phyloP scores from a whole-genome alignment of 176 grass and related monocot species.

The Carex cristatella region DNA sequence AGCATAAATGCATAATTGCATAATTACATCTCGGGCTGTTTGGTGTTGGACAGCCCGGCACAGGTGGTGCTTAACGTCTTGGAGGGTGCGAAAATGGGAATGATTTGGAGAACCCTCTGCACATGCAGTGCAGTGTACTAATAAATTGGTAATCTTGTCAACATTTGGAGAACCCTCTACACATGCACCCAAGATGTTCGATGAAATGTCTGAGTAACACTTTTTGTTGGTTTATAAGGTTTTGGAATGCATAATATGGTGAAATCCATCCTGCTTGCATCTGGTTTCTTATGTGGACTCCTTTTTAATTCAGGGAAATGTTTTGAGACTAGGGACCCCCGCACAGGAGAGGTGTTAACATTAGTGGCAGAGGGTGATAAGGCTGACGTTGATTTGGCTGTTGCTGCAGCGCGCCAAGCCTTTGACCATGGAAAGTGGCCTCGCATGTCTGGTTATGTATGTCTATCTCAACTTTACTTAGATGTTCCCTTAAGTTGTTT shows the following conservation, averaged over 20 bases:
- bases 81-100: too few species aligned
- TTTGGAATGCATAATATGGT: not conserved
- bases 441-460: conserved; percentile 63
- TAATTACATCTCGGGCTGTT: too few species aligned
- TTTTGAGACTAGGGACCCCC: conserved; percentile 57
- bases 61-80: too few species aligned
- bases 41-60: too few species aligned
- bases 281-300: not conserved
- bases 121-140: too few species aligned
- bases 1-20: too few species aligned
- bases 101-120: too few species aligned
- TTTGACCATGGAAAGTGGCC: conserved; percentile 78
- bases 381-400: conserved; percentile 54
- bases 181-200: not conserved
- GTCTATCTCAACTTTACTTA: not conserved
- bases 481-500: not conserved
- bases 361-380: conserved; percentile 54
- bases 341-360: conserved; percentile 50
- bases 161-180: too few species aligned
- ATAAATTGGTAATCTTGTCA: too few species aligned
- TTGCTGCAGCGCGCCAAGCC: conserved; percentile 45
- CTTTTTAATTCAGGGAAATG: conserved; percentile 32
- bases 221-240: not conserved
- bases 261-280: not conserved
- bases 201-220: not conserved